phyloP scores from a whole-genome alignment of 2,329 filamentous ascomycete species.

The Scedosporium minutisporum region DNA sequence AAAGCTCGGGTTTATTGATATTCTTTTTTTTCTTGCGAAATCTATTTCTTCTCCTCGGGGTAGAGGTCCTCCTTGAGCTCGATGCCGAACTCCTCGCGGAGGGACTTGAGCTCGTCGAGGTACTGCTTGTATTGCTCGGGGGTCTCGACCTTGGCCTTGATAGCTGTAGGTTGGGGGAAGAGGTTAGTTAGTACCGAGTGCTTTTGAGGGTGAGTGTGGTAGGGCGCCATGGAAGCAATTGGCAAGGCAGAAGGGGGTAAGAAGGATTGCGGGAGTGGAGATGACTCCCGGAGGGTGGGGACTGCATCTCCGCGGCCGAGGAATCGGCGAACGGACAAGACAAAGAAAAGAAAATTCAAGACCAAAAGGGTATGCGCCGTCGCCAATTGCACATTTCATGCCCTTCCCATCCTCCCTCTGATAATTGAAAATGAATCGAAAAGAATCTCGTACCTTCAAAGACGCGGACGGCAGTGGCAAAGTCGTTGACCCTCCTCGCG shows the following conservation, averaged over 20 bases:
- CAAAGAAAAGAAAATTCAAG: neutral
- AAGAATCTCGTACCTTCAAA: conserved; percentile 71
- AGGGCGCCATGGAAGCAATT: neutral
- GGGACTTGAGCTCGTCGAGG: conserved; percentile 81
- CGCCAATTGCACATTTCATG: too few species aligned
- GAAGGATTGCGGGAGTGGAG: neutral
- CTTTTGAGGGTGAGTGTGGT: neutral
- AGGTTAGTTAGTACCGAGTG: neutral
- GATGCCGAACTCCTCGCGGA: conserved; percentile 90
- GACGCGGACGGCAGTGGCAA: conserved; percentile 92
- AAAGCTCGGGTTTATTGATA: neutral
- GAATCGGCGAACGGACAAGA: neutral
- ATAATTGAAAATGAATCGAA: neutral
- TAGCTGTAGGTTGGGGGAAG: conserved; percentile 45
- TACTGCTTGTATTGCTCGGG: conserved; percentile 95
- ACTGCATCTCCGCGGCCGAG: neutral
- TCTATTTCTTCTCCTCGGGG: conserved; percentile 47
- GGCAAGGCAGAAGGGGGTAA: neutral
- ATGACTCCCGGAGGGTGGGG: neutral
- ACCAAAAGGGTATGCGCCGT: neutral
- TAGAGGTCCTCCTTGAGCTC: conserved; percentile 88
- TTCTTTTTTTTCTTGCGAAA: neutral
- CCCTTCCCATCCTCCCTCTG: neutral
- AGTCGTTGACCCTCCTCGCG: conserved; percentile 94
- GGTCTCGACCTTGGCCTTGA: conserved; percentile 99